Conservation (phyloP, 768 basidiomycete species). For the Floccularia luteovirens region DNA sequence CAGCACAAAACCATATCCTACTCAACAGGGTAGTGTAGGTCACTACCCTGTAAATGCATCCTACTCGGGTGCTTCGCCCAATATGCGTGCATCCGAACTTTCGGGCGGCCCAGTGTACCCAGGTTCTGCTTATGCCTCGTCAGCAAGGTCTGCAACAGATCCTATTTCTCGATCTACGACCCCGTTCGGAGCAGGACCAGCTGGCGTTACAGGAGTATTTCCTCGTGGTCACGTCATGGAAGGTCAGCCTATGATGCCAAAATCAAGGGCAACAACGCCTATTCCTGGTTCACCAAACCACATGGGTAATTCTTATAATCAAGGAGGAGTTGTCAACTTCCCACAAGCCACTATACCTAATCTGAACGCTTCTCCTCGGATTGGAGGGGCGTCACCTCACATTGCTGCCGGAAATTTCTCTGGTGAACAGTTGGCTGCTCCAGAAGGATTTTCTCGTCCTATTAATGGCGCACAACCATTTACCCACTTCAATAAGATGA, state of each 20-base stretch:
- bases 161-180: constrained; percentile 34
- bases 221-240: constrained; percentile 51
- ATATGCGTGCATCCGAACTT: constrained; percentile 37
- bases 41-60: constrained; percentile 9
- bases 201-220: constrained; percentile 29
- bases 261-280: constrained; percentile 44
- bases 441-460: constrained; percentile 70
- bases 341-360: constrained; percentile 10
- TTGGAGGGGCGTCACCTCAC: constrained; percentile 23
- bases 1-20: constrained; percentile 8
- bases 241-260: constrained; percentile 35
- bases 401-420: constrained; percentile 20
- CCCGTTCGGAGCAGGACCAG: constrained; percentile 25
- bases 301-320: constrained; percentile 4
- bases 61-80: constrained; percentile 36
- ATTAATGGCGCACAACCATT: constrained; percentile 62
- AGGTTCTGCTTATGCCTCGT: constrained; percentile 24
- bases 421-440: constrained; percentile 38
- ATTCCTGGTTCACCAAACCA: too few relatives aligned
- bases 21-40: too few relatives aligned
- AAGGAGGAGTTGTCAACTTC: constrained; percentile 6
- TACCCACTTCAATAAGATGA: constrained; percentile 62
- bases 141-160: constrained; percentile 25
- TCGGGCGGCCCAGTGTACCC: constrained; percentile 22
- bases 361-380: constrained; percentile 8